Evolutionary conservation across 192 early-diverging fungal genomes (phyloP).

Genomic region (Coemansia sp.): DNA sequence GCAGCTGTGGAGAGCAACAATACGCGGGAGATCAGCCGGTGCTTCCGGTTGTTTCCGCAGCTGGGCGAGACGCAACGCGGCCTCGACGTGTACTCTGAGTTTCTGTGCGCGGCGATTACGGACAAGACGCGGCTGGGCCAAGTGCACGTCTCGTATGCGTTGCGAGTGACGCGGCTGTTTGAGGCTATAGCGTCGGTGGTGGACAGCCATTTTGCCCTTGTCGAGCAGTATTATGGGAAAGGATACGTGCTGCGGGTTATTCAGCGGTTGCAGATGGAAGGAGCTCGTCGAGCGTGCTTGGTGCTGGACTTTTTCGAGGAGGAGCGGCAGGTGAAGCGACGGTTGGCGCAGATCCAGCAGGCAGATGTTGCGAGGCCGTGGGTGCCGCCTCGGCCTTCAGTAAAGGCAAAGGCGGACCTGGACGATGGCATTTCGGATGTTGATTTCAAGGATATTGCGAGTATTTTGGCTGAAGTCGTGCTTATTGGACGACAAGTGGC

Average conservation of each 20-base stretch:
- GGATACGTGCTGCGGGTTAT: conserved; percentile 88
- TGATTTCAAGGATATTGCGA: conserved; percentile 75
- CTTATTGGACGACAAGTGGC: conserved; percentile 74
- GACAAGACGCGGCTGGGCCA: conserved; percentile 64
- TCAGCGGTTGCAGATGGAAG: conserved; percentile 84
- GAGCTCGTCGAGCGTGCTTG: conserved; percentile 72
- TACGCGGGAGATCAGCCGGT: conserved; percentile 77
- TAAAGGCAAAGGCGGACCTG: conserved; percentile 19
- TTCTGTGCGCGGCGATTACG: conserved; percentile 77
- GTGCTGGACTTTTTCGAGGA: conserved; percentile 83
- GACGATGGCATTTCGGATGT: conserved; percentile 52
- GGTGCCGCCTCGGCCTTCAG: conserved; percentile 1
- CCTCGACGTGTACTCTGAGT: conserved; percentile 82
- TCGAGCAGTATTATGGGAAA: conserved; percentile 82
- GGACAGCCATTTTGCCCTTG: conserved; percentile 82
- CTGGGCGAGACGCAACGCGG: conserved; percentile 83
- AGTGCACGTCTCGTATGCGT: conserved; percentile 60
- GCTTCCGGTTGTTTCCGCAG: conserved; percentile 88
- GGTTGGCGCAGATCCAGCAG: conserved; percentile 46
- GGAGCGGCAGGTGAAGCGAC: conserved; percentile 58
- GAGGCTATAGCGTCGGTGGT: conserved; percentile 86
- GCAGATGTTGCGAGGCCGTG: too few relatives aligned
- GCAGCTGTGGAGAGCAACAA: conserved; percentile 66
- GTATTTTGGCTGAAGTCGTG: conserved; percentile 78
- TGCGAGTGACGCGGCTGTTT: conserved; percentile 81